Percentiles rank a stretch among this genome's conserved stretches.
These are phyloP conservation scores for Neurospora pannonica DNA, from an alignment of 495 filamentous ascomycete species.

Conservation along the genomic window DNA sequence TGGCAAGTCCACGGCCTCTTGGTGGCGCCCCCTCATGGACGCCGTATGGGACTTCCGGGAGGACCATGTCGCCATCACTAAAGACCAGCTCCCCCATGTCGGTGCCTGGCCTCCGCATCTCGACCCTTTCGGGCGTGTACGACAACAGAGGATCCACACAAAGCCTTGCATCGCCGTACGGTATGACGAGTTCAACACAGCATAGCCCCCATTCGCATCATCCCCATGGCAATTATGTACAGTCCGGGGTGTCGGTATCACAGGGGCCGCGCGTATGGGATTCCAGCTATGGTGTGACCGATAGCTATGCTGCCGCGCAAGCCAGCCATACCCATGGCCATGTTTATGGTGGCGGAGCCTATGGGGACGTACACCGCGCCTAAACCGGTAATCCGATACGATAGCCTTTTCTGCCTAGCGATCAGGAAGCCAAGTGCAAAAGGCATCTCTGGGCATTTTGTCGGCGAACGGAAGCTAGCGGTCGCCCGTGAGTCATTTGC, in stretches of 20 bases:
- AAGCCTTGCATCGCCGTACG: constrained; percentile 20
- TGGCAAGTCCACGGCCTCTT: constrained; percentile 33
- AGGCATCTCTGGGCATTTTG: background rate
- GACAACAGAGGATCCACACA: constrained; percentile 18
- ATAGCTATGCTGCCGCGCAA: constrained; percentile 24
- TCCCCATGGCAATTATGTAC: constrained; percentile 16
- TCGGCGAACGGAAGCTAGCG: background rate
- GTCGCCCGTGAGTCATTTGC: background rate
- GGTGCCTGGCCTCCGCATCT: constrained; percentile 14
- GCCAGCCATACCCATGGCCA: constrained; percentile 24
- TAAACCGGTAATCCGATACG: constrained; percentile 10
- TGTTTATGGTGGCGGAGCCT: constrained; percentile 32
- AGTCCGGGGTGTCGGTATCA: constrained; percentile 16
- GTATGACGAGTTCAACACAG: constrained; percentile 20
- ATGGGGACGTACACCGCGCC: constrained; percentile 32
- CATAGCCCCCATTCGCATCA: constrained; percentile 21
- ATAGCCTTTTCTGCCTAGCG: background rate
- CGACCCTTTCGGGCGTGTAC: constrained; percentile 20
- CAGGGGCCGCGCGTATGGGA: constrained; percentile 26
- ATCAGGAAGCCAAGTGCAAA: background rate
- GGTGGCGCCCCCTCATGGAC: constrained; percentile 28
- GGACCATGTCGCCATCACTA: constrained; percentile 29
- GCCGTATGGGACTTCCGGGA: constrained; percentile 18
- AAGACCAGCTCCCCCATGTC: constrained; percentile 24
- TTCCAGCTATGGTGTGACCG: constrained; percentile 20